Evolutionary conservation across 208 protist genomes (phyloP), one percentile per base, ranked within the genome.

Genomic region (Acanthamoeba triangularis): DNA sequence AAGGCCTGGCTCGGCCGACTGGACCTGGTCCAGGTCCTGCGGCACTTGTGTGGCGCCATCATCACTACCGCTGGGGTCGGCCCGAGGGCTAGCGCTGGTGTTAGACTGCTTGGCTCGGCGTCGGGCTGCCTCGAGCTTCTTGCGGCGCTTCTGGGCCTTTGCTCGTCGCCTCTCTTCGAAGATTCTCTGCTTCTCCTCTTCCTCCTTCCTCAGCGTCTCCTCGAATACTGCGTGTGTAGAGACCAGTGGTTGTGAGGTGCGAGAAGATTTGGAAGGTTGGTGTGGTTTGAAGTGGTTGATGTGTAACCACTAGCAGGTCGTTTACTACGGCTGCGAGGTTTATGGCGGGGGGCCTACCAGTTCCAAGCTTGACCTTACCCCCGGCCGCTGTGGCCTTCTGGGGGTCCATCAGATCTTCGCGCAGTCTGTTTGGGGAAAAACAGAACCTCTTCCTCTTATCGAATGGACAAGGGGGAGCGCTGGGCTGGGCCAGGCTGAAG

Each of bases 281-380:
- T 59, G n/a, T 44, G 7, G 1, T 30, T 1, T 16, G 5, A 16
- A 41, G 35, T 5, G 4, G n/a, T 11, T 28, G 37, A 44, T 49
- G 69, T 80, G 52, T 47, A 80, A 47, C 69, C n/a, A n/a, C n/a
- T n/a, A n/a, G n/a, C n/a, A n/a, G n/a, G n/a, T n/a, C n/a, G n/a
- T n/a, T n/a, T n/a, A n/a, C n/a, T n/a, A n/a, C n/a, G n/a, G n/a
- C n/a, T n/a, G n/a, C n/a, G n/a, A 37, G 65, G 65, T 37, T 7
- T 30, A 11, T 74, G 23, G 30, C 7, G 65, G 8, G 5, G 69
- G 35, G 20, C 0, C 3, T 85, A 85, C 76, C 44, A 23, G 23
- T 56, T 23, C 76, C 76, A 30, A 85, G 76, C 76, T 85, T 85
- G 25, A 85, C 76, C 76, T 85, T 85, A 1, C 3, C 33, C 23